Conservation (phyloP, 1,139 yeast species). For the Saccharomyces hybrid region DNA sequence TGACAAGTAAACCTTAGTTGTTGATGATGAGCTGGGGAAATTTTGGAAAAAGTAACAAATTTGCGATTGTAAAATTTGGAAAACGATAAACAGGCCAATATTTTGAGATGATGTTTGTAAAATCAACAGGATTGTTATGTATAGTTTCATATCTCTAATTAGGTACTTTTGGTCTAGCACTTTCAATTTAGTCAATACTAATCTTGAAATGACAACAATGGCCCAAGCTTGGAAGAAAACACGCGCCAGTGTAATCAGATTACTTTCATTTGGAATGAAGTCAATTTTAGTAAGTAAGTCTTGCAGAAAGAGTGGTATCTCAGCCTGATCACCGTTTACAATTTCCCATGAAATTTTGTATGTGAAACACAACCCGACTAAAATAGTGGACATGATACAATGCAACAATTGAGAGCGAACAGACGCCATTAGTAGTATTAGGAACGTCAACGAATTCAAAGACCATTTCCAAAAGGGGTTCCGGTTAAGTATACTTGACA, state of each 20-base stretch:
- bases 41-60: neutral
- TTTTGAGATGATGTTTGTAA: slow-evolving; percentile 64
- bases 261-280: neutral
- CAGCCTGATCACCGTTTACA: slow-evolving; percentile 36
- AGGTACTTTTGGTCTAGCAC: slow-evolving; percentile 4
- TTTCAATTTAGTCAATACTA: neutral
- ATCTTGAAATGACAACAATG: slow-evolving; percentile 5
- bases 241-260: neutral
- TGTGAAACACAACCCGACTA: slow-evolving; percentile 39
- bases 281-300: slow-evolving; percentile 5
- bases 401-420: slow-evolving; percentile 24
- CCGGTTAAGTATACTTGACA: slow-evolving; percentile 33
- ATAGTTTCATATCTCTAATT: slow-evolving; percentile 35
- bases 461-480: slow-evolving; percentile 42
- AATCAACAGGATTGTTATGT: slow-evolving; percentile 49
- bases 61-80: slow-evolving; percentile 34
- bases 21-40: neutral
- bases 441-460: slow-evolving; percentile 39
- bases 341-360: slow-evolving; percentile 54
- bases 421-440: slow-evolving; percentile 11
- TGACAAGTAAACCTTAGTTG: slow-evolving; percentile 4
- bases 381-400: slow-evolving; percentile 38
- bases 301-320: slow-evolving; percentile 14
- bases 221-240: slow-evolving; percentile 10
- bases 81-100: slow-evolving; percentile 59